Evolutionary conservation across 2,329 filamentous ascomycete genomes (phyloP), one percentile per base, ranked within the genome.

Genomic region (Aspergillus sp.): DNA sequence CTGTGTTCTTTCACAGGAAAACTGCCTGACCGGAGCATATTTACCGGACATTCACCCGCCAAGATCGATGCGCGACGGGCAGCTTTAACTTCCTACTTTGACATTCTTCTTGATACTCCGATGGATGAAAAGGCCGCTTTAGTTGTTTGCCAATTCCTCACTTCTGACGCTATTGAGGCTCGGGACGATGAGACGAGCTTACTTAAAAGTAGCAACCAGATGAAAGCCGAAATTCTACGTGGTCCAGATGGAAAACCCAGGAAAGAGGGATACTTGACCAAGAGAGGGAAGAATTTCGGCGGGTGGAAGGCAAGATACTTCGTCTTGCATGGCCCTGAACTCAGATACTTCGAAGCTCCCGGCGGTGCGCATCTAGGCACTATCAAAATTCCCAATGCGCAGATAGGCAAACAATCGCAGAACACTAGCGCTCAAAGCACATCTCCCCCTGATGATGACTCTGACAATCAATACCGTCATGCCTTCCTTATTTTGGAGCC

Each of bases 261-360:
- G 50, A 89, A 88, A 62, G 90, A 84, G 62, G 93, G 93, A 7
- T 98, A 97, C 67, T 74, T 98, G 44, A 97, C 93, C 2, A 98
- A 98, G 73, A 82, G 88, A 57, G 93, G 93, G 43, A 98, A 98
- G 76, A 97, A 97, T 62, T 98, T 98, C 71, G 93, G 93, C 45
- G 93, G 93, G 43, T 98, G 93, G 93, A 98, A 98, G 70, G 90
- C 90, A 9, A 74, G 84, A 49, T 86, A 82, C 60, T 87, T 87
- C 60, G 76, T 85, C 12, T 72, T 88, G 3, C 81, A 87, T 57
- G 83, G 83, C 7, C 79, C 84, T 4, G 77, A 84, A 49, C 72
- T 98, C 59, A 90, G 86, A 60, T 98, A 98, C 65, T 97, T 88
- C 60, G 93, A 98, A 68, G 82, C 86, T 2, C 90, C 89, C 3